Percentiles rank a stretch among this genome's conserved stretches.
These are phyloP conservation scores for Annona squamosa DNA, from an alignment of 164 flowering plant species.

Conservation along the genomic window DNA sequence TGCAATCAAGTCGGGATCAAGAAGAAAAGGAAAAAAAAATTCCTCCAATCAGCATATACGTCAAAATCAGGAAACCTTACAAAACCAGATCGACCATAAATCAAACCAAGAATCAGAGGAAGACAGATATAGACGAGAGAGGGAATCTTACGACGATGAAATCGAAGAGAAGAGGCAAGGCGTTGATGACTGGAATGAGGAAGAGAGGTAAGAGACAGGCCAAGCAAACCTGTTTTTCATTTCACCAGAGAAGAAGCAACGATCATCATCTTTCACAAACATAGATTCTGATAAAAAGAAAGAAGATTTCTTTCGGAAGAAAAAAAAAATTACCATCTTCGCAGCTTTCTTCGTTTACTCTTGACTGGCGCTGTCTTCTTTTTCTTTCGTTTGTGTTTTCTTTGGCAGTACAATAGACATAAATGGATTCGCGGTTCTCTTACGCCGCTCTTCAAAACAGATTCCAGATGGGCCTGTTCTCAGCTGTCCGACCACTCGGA, in stretches of 20 bases:
- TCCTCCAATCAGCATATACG: neutral
- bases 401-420: neutral
- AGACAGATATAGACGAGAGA: neutral
- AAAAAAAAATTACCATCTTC: neutral
- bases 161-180: constrained; percentile 45
- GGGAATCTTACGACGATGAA: constrained; percentile 35
- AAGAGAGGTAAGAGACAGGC: constrained; percentile 62
- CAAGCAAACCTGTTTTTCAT: constrained; percentile 42
- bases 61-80: neutral
- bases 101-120: neutral
- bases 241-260: neutral
- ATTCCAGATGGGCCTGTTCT: too few species aligned
- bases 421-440: neutral
- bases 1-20: neutral
- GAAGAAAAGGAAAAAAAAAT: neutral
- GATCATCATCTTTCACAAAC: neutral
- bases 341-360: neutral
- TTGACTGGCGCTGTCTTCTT: neutral
- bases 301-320: neutral
- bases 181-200: constrained; percentile 49
- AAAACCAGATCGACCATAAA: too few species aligned
- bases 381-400: neutral
- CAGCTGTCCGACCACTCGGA: too few species aligned
- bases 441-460: too few species aligned
- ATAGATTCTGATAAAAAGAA: neutral